These are phyloP conservation scores for Xylaria sp. DNA, from an alignment of 2,329 filamentous ascomycete species.

Conservation along the genomic window DNA sequence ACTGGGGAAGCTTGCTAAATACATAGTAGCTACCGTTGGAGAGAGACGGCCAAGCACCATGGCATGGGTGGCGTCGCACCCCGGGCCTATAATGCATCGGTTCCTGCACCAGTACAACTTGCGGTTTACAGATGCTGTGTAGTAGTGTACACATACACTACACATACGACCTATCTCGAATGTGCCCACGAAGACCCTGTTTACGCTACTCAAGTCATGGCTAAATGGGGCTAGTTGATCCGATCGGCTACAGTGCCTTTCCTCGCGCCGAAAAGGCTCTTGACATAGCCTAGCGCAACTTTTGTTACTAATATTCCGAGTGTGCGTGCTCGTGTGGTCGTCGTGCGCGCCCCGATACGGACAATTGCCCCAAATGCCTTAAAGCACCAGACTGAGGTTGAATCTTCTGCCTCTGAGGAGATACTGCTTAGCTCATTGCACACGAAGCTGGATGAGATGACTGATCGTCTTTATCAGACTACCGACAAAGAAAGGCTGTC, in stretches of 20 bases:
- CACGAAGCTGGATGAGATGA: neutral
- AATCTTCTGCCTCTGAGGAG: neutral
- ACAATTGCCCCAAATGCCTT: too few relatives aligned
- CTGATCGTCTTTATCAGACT: neutral
- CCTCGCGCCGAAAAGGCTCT: neutral
- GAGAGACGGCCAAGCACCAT: neutral
- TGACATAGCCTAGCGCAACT: neutral
- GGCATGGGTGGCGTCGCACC: slow-evolving; percentile 11
- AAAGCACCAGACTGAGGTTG: too few relatives aligned
- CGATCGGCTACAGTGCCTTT: slow-evolving; percentile 4
- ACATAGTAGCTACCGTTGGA: neutral
- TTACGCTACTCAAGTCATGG: neutral
- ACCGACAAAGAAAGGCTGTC: neutral
- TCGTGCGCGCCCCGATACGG: too few relatives aligned
- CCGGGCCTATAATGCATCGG: slow-evolving; percentile 2
- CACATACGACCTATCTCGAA: neutral
- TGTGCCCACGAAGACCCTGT: neutral
- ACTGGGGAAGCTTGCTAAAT: slow-evolving; percentile 12
- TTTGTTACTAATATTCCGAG: neutral
- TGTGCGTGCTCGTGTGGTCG: neutral
- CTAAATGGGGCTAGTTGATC: slow-evolving; percentile 7
- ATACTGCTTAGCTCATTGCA: neutral
- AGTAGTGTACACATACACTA: too few relatives aligned
- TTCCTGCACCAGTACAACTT: slow-evolving; percentile 10
- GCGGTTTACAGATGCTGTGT: neutral